phyloP scores from a whole-genome alignment of 805 yeast genomes.

The Yarrowia sp. region DNA sequence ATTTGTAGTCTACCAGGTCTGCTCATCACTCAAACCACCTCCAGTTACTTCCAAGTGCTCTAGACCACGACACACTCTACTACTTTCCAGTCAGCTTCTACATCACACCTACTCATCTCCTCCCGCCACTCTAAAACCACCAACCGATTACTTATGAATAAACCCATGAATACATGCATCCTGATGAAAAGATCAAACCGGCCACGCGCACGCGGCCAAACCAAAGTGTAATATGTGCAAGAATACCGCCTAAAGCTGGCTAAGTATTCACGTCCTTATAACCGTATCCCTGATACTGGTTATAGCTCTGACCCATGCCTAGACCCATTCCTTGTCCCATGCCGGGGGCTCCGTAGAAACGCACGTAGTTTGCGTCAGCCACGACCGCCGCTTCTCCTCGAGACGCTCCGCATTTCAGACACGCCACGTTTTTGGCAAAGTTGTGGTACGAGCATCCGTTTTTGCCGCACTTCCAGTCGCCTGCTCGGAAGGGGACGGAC shows the following conservation, averaged over 20 bases:
- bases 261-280: conserved; percentile 22
- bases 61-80: not conserved
- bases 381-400: conserved; percentile 49
- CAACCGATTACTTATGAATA: conserved; percentile 24
- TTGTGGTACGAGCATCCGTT: conserved; percentile 86
- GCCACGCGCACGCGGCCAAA: conserved; percentile 16
- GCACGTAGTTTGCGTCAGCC: conserved; percentile 34
- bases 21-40: too few relatives aligned
- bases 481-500: conserved; percentile 90
- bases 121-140: not conserved
- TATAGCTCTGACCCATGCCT: conserved; percentile 7
- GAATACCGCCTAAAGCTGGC: not conserved
- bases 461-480: conserved; percentile 91
- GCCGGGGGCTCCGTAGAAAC: conserved; percentile 13
- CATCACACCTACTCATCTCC: too few relatives aligned
- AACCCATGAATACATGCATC: conserved; percentile 30
- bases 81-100: not conserved
- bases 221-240: conserved; percentile 19
- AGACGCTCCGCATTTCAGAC: conserved; percentile 88
- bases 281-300: conserved; percentile 28
- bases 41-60: too few relatives aligned
- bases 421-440: conserved; percentile 86
- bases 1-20: too few relatives aligned
- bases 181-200: conserved; percentile 11
- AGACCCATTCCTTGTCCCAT: conserved; percentile 24